Evolutionary conservation across 2,329 filamentous ascomycete genomes (phyloP).

Genomic region (Immersiporthe knoxdaviesiana): DNA sequence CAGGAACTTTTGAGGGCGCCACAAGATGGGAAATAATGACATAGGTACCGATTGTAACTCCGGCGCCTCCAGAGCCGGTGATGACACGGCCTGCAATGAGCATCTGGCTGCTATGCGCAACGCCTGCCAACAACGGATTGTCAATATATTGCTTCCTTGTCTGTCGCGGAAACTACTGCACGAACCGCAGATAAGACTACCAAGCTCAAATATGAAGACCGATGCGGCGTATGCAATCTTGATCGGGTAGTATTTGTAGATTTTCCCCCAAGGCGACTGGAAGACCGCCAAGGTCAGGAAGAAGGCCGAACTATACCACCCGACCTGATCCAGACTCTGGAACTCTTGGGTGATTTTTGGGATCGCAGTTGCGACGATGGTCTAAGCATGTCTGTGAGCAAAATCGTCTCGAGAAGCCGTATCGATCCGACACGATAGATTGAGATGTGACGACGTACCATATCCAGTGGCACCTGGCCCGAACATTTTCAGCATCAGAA

Average conservation of each 20-base stretch:
- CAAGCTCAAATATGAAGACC: conserved; percentile 10
- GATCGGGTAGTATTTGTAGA: conserved; percentile 5
- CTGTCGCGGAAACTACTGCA: neutral
- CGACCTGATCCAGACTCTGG: conserved; percentile 1
- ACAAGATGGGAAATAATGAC: conserved; percentile 42
- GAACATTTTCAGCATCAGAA: neutral
- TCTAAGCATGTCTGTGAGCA: conserved; percentile 3
- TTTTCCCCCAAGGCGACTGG: conserved; percentile 17
- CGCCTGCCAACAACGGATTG: conserved; percentile 24
- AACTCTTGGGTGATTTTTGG: conserved; percentile 19
- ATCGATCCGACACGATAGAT: neutral
- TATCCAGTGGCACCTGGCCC: neutral
- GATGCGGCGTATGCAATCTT: neutral
- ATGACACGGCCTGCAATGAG: conserved; percentile 38
- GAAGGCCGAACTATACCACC: conserved; percentile 15
- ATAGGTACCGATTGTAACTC: conserved; percentile 45
- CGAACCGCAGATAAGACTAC: conserved; percentile 7
- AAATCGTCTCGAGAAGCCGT: neutral
- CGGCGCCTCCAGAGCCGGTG: conserved; percentile 43
- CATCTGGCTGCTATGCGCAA: conserved; percentile 42
- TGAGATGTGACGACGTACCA: neutral
- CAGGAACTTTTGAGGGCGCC: conserved; percentile 33
- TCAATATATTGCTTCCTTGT: neutral
- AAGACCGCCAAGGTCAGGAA: conserved; percentile 8
- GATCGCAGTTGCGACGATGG: conserved; percentile 18